Base-by-base conservation (phyloP, 75 land plant genomes). In the Cryptomeria japonica region DNA sequence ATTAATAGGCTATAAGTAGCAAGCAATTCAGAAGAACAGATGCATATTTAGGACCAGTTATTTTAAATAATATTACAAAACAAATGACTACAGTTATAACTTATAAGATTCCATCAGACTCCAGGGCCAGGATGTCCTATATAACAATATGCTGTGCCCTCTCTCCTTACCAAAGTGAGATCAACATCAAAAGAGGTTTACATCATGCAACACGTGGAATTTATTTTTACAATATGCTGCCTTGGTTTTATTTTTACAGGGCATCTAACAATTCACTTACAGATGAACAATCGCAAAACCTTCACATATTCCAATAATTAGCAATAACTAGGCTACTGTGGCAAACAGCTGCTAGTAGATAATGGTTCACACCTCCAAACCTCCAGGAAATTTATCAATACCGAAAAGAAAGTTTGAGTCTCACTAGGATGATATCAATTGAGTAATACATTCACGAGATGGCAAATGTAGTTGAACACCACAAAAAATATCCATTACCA, bases 161-260 rank as follows among this genome's bases (percentile, higher is more conserved):
- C 77, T n/a, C 31, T 75, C 77, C 77, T 75, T 75, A 75, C 77
- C 37, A 75, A 64, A 11, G 77, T 75, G 77, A 75, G 37, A 75
- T 75, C 15, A 11, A 34, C 77, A 75, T 75, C 37, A 75, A 13
- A 68, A 34, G 34, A 75, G 16, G 34, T 28, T 68, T 70, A 75
- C 14, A 13, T 11, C 13, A 32, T 75, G 34, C 37, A 75, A 13
- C 13, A 32, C 37, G 34, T 3, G n/a, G 77, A 75, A 3, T 75
- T 51, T 75, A 31, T 34, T 34, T 75, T 75, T 34, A 75, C 37
- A 75, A 75, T 34, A 32, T 75, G 37, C 38, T 75, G 77, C 77
- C 77, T 75, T 34, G 77, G 37, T 32, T 32, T 34, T 75, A 75
- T 13, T 34, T 34, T 75, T 75, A 75, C 37, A 32, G 77, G 77